Evolutionary conservation across 139 green algal genomes (phyloP), one percentile per base, ranked within the genome.

Genomic region (Picochlorum sp.): DNA sequence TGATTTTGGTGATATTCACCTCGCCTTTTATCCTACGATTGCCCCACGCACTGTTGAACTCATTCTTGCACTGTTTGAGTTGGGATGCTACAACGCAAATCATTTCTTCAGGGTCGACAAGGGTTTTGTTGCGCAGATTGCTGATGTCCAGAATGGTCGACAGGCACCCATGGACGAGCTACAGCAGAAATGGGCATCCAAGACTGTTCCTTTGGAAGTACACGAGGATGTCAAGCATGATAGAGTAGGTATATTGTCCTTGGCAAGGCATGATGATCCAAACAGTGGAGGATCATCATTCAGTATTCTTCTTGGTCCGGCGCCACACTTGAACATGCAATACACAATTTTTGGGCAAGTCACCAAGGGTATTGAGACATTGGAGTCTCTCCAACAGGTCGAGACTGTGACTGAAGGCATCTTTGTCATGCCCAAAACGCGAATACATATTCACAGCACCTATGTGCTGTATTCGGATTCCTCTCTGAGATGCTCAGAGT

Each of bases 81-180:
- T 95, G 16, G 90, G 87, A 3, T 63, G 66, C 2, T 95, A 95
- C 79, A 89, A 81, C 50, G 85, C 71, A 21, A 92, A 94, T 66
- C 78, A 95, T 61, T 84, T 95, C 23, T 94, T 95, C 74, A 47
- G 67, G 8, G 74, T 86, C 14, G 89, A 97, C 72, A 89, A 86
- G 37, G 87, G 90, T 3, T 97, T 97, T 72, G 91, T 97, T 9
- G 91, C 91, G 3, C 91, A 97, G 63, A 71, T 80, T 0, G 81
- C 78, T 18, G 85, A 87, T 30, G 75, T 92, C 0, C 11, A 76
- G 6, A 62, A 74, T 23, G 86, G 84, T 11, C 64, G 89, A 23
- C 58, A 50, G 1, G 44, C 79, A 0, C 52, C 64, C 0, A 55
- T 95, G 62, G 77, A 86, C 49, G 59, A 14, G 0, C 45, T 72